A percentile compares a stretch with the other conserved stretches of the same genome.
These are phyloP conservation scores for Coemansia erecta DNA, from an alignment of 192 early-diverging fungal species.

Conservation along the genomic window DNA sequence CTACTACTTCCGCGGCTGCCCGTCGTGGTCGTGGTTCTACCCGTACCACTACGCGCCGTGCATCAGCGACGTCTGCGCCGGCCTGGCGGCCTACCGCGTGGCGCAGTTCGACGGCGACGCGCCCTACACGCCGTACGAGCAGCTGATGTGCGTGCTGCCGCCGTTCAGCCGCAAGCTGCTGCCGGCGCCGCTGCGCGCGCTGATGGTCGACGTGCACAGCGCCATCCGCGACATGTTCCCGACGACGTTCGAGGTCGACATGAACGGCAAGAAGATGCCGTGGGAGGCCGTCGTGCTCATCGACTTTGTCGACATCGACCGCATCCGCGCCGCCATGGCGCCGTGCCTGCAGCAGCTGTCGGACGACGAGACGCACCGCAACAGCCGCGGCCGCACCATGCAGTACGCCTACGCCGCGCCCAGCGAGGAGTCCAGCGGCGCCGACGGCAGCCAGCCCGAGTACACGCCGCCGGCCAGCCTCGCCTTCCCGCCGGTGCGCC, in stretches of 20 bases:
- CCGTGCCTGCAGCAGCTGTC: slow-evolving; percentile 62
- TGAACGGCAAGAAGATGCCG: slow-evolving; percentile 97
- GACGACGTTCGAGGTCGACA: slow-evolving; percentile 81
- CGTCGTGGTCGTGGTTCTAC: slow-evolving; percentile 98
- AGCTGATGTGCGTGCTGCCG: slow-evolving; percentile 98
- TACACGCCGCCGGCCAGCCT: slow-evolving; percentile 64
- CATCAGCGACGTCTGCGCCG: slow-evolving; percentile 72
- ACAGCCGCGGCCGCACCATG: slow-evolving; percentile 61
- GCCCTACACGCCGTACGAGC: slow-evolving; percentile 96
- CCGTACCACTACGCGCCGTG: slow-evolving; percentile 97
- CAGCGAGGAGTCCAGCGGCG: slow-evolving; percentile 38
- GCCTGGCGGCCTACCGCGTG: slow-evolving; percentile 59
- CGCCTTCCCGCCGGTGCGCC: slow-evolving; percentile 67
- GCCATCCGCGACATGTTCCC: slow-evolving; percentile 97
- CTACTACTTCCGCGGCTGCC: slow-evolving; percentile 95
- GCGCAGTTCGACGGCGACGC: slow-evolving; percentile 70
- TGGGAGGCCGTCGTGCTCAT: slow-evolving; percentile 99
- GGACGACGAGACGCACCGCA: slow-evolving; percentile 58
- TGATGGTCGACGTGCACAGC: slow-evolving; percentile 83
- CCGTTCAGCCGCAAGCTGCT: slow-evolving; percentile 80
- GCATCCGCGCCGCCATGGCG: slow-evolving; percentile 78
- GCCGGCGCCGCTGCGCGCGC: slow-evolving; percentile 72
- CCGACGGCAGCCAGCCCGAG: slow-evolving; percentile 9
- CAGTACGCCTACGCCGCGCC: slow-evolving; percentile 59
- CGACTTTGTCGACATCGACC: slow-evolving; percentile 92